Evolutionary conservation across 1,284 basidiomycete species (phyloP).

Genomic region (Exobasidium cylindrosporum): DNA sequence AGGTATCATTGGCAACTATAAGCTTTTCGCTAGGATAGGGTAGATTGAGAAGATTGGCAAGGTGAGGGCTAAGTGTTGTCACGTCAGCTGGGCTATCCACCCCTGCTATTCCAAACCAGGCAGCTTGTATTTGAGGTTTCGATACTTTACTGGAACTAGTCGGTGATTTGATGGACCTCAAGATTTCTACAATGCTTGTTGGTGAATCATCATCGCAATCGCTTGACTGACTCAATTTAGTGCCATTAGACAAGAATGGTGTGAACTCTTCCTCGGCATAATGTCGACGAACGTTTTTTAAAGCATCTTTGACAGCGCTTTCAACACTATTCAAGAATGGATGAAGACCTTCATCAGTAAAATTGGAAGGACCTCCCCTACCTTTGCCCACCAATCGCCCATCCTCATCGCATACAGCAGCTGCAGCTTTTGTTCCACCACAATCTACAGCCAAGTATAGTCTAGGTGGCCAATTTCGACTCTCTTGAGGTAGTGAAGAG

Average conservation of each 20-base stretch:
- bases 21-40: constrained; percentile 16
- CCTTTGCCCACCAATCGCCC: constrained; percentile 23
- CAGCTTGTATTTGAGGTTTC: constrained; percentile 15
- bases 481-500: too few species aligned
- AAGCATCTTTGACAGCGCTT: constrained; percentile 18
- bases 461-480: constrained; percentile 9
- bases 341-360: constrained; percentile 17
- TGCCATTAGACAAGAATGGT: background rate
- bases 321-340: constrained; percentile 19
- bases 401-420: constrained; percentile 20
- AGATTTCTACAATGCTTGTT: background rate
- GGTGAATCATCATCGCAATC: background rate
- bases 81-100: constrained; percentile 23
- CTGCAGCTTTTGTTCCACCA: constrained; percentile 32
- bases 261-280: constrained; percentile 6
- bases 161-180: background rate
- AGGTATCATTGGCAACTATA: constrained; percentile 37
- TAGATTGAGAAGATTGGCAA: constrained; percentile 16
- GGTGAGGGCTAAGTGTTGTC: constrained; percentile 15
- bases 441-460: constrained; percentile 37
- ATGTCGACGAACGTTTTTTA: background rate
- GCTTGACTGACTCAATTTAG: background rate
- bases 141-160: background rate
- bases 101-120: constrained; percentile 42
- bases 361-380: constrained; percentile 29